Evolutionary conservation across 306 rosid genomes (phyloP).

Genomic region (Sphenostylis stenocarpa): DNA sequence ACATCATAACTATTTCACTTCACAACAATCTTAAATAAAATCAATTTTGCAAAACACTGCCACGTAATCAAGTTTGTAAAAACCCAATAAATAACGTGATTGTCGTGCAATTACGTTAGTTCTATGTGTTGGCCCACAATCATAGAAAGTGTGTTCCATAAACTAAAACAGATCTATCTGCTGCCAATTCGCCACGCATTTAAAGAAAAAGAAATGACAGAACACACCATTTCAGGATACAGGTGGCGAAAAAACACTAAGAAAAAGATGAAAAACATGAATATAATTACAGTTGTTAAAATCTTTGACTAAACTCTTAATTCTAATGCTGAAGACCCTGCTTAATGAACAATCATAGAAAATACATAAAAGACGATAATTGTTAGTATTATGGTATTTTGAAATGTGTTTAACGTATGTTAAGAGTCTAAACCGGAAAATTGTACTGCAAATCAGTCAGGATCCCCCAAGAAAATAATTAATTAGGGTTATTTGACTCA

Average conservation of each 20-base stretch:
- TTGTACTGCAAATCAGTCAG: neutral
- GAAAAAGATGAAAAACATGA: neutral
- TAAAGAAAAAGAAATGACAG: neutral
- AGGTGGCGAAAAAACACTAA: neutral
- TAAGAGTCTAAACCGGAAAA: neutral
- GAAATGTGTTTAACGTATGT: neutral
- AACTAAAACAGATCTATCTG: neutral
- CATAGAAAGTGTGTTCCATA: constrained; percentile 7
- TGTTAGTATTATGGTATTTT: neutral
- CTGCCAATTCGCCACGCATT: constrained; percentile 1
- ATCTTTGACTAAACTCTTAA: neutral
- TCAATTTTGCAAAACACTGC: neutral
- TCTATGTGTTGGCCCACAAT: constrained; percentile 2
- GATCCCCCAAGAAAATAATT: neutral
- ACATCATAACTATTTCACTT: no score
- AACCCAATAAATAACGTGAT: neutral
- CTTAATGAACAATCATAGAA: neutral
- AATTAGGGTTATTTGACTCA: neutral
- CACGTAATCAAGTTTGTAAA: neutral
- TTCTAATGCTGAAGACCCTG: neutral
- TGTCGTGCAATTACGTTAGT: neutral
- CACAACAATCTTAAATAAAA: neutral
- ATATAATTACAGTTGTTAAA: neutral
- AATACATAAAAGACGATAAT: neutral
- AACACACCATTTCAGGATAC: neutral